A percentile compares a stretch with the other conserved stretches of the same genome.
Evolutionary conservation across 352 stramenopile genomes (phyloP).

Genomic region (Thraustochytrium striatum): DNA sequence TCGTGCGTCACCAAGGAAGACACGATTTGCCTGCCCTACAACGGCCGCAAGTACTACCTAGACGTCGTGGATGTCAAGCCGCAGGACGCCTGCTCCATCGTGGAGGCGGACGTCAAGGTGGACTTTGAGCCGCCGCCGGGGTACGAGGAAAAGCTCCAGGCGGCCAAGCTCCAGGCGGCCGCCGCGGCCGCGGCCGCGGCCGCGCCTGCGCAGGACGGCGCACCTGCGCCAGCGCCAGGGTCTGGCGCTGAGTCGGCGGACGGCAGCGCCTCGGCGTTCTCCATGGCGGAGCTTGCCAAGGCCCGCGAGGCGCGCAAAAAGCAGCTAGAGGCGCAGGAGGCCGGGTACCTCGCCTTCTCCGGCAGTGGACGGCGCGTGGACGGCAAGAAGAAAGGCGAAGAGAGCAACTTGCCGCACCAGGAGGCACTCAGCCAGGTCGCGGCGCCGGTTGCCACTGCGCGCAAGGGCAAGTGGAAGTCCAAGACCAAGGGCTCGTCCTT

Average conservation of each 20-base stretch:
- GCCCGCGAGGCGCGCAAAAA: slow-evolving; percentile 29
- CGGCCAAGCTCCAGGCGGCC: background rate
- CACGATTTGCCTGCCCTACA: slow-evolving; percentile 97
- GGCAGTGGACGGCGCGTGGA: slow-evolving; percentile 18
- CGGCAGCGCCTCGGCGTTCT: background rate
- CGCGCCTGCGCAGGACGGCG: background rate
- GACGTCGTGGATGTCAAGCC: slow-evolving; percentile 94
- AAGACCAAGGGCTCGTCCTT: slow-evolving; percentile 42
- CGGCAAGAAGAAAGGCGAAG: slow-evolving; percentile 3
- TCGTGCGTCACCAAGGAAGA: slow-evolving; percentile 96
- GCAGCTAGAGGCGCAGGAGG: slow-evolving; percentile 18
- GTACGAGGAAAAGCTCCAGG: slow-evolving; percentile 11
- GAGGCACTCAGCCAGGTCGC: background rate
- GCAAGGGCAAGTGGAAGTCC: slow-evolving; percentile 41
- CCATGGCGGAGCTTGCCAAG: slow-evolving; percentile 20
- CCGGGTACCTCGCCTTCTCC: slow-evolving; percentile 27
- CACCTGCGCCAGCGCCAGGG: background rate
- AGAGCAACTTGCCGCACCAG: background rate
- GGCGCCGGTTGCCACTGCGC: background rate
- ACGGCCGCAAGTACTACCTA: slow-evolving; percentile 96
- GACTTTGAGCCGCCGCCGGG: slow-evolving; percentile 91
- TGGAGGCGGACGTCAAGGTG: slow-evolving; percentile 98
- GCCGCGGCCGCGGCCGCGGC: background rate
- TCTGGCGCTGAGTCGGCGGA: background rate
- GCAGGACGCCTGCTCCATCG: slow-evolving; percentile 92